Conservation (phyloP, 2,329 filamentous ascomycete species). For the Pseudocercospora pini-densiflorae region DNA sequence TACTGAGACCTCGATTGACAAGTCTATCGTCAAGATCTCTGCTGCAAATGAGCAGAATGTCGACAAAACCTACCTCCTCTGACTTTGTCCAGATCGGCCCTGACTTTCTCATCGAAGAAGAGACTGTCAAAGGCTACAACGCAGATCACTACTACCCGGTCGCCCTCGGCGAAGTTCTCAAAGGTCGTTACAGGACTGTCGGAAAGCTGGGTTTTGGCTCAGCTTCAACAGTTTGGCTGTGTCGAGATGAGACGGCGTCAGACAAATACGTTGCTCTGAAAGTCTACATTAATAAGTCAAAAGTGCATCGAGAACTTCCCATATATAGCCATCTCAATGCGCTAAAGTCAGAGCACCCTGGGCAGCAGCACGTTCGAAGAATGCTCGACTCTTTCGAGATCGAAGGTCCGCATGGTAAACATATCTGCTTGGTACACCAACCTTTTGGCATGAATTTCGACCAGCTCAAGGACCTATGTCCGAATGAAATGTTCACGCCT, state of each 20-base stretch:
- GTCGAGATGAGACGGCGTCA: slow-evolving; percentile 41
- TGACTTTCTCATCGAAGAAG: slow-evolving; percentile 34
- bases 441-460: slow-evolving; percentile 47
- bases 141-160: slow-evolving; percentile 45
- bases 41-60: no score
- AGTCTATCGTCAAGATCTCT: no score
- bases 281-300: slow-evolving; percentile 40
- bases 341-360: slow-evolving; percentile 35
- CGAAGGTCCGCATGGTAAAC: slow-evolving; percentile 39
- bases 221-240: slow-evolving; percentile 51
- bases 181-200: slow-evolving; percentile 44
- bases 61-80: no score
- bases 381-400: slow-evolving; percentile 44
- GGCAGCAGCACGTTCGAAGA: slow-evolving; percentile 39
- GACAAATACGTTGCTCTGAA: slow-evolving; percentile 41
- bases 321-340: slow-evolving; percentile 39
- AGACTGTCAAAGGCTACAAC: slow-evolving; percentile 33
- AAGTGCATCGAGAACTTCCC: slow-evolving; percentile 38
- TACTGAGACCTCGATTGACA: neutral
- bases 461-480: slow-evolving; percentile 32
- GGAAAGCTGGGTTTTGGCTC: slow-evolving; percentile 51
- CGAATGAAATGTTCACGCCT: neutral
- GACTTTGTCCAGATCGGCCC: no score
- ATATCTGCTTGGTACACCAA: slow-evolving; percentile 43
- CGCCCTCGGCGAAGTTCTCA: slow-evolving; percentile 41